Conservation (phyloP, 306 rosid species). For the Hippophae tibetana region DNA sequence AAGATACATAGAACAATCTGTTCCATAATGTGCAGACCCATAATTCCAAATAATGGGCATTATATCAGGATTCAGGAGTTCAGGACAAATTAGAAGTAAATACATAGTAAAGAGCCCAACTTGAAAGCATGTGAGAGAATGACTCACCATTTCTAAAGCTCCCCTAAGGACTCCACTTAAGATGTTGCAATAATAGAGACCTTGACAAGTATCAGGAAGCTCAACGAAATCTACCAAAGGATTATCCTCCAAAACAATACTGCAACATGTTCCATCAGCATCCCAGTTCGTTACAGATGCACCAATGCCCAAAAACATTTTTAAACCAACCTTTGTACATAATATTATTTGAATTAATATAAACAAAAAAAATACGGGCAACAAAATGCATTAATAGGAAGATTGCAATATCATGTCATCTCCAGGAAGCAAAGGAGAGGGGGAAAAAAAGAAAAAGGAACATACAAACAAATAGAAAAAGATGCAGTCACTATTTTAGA, state of each 20-base stretch:
- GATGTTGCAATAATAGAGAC: conserved; percentile 89
- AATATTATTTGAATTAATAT: conserved; percentile 1
- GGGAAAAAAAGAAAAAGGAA: no score
- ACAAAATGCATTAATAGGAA: not conserved
- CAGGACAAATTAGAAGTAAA: no score
- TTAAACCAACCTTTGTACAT: conserved; percentile 66
- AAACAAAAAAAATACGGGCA: not conserved
- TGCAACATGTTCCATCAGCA: conserved; percentile 90
- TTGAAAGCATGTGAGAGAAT: no score
- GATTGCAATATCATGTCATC: not conserved
- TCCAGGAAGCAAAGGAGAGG: not conserved
- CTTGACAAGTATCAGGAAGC: conserved; percentile 93
- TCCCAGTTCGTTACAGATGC: conserved; percentile 95
- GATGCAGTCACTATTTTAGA: no score
- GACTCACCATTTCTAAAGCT: conserved; percentile 90
- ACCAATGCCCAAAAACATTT: conserved; percentile 89
- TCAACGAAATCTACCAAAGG: conserved; percentile 96
- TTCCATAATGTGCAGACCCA: not conserved
- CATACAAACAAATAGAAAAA: no score
- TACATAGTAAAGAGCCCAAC: no score
- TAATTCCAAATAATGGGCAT: no score
- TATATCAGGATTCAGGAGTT: no score
- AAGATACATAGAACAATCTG: not conserved
- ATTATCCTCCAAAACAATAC: conserved; percentile 89
- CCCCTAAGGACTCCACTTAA: conserved; percentile 93